Evolutionary conservation across 2,329 filamentous ascomycete genomes (phyloP).

Genomic region (Didymella keratinophila): DNA sequence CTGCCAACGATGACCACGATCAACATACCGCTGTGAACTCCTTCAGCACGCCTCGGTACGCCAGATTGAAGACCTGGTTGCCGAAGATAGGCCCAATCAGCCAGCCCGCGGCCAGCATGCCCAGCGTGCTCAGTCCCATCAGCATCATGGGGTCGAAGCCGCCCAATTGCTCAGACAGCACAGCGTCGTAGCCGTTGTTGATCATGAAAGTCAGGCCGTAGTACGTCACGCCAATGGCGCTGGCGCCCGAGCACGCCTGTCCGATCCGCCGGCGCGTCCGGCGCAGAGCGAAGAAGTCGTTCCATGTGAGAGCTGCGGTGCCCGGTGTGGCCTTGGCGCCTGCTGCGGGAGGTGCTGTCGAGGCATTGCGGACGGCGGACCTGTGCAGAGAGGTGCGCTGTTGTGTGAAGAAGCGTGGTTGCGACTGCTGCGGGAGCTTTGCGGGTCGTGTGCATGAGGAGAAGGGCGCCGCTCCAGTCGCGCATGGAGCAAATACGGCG

Average conservation of each 20-base stretch:
- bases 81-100: conserved; percentile 84
- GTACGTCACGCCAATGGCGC: conserved; percentile 68
- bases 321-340: conserved; percentile 25
- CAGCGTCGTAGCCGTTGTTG: conserved; percentile 73
- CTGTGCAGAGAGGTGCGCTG: conserved; percentile 18
- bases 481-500: conserved; percentile 35
- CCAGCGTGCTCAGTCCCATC: conserved; percentile 79
- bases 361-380: conserved; percentile 34
- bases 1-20: not conserved
- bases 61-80: conserved; percentile 77
- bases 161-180: conserved; percentile 72
- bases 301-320: conserved; percentile 67
- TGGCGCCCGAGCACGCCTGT: conserved; percentile 75
- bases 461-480: conserved; percentile 36
- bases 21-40: conserved; percentile 73
- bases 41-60: conserved; percentile 73
- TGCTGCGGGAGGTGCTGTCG: conserved; percentile 28
- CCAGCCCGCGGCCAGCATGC: conserved; percentile 85
- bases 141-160: conserved; percentile 89
- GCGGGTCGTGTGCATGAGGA: conserved; percentile 39
- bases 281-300: conserved; percentile 90
- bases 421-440: conserved; percentile 31
- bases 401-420: conserved; percentile 23
- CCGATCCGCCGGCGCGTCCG: conserved; percentile 85
- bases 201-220: conserved; percentile 72